Evolutionary conservation across 2,329 filamentous ascomycete genomes (phyloP), one percentile per base, ranked within the genome.

Genomic region (Microascus cirrosus): DNA sequence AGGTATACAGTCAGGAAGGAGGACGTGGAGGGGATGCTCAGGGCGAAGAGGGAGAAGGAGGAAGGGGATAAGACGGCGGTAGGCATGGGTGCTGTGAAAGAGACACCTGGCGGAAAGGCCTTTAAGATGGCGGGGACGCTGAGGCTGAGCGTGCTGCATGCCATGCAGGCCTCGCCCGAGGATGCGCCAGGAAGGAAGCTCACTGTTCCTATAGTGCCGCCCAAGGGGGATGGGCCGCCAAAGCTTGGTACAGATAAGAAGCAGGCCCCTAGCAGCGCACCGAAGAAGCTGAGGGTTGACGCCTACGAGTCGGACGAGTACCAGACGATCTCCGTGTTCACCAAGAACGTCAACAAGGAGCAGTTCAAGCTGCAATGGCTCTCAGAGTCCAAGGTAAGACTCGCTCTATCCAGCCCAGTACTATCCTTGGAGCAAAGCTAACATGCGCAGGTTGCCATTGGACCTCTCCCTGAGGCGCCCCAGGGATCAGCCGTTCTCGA

Each of bases 141-240:
- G 51, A 55, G 81, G 3, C 63, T 74, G 24, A 76, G 80, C 65
- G 71, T 74, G n/a, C 68, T 84, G 8, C 66, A 63, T 0, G 66
- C 66, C 25, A 66, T 84, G 69, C 71, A 74, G 52, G 70, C 68
- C 54, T 67, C 81, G 25, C 73, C 75, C 0, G 65, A 63, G 13
- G 75, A 75, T 2, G 73, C 80, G 54, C 66, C 72, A 1, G 75
- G 71, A 1, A 70, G 80, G 28, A 81, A 76, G 67, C 68, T 79
- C 35, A 76, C 70, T 0, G 68, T 74, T 1, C 53, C 59, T 2
- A 50, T 62, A 22, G 54, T 59, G 10, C 65, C 65, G 7, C 54
- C 59, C n/a, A 55, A 58, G 45, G 22, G 28, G 4, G 52, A 39
- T 12, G 22, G 35, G 3, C 50, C 56, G 4, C 35, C 51, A 15